These are phyloP conservation scores for Juglanconis juglandina DNA, from an alignment of 2,329 filamentous ascomycete genomes.

Conservation along the genomic window DNA sequence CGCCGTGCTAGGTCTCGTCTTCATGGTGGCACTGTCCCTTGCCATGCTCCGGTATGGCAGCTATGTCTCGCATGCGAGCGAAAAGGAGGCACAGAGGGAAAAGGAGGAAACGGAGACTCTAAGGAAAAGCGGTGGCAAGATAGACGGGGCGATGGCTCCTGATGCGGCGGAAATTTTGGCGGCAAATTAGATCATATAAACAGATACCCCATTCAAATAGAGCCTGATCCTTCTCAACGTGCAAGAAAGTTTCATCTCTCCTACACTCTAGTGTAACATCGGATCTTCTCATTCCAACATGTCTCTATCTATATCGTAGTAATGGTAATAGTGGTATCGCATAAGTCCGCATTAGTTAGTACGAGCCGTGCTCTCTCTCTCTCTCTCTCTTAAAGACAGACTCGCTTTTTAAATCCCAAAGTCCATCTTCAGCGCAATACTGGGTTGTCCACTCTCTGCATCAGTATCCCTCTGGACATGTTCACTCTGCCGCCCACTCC, in stretches of 20 bases:
- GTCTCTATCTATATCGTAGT: background rate
- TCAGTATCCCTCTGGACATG: constrained; percentile 37
- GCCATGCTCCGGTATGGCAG: constrained; percentile 58
- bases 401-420: constrained; percentile 55
- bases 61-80: constrained; percentile 49
- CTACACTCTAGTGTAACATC: background rate
- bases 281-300: background rate
- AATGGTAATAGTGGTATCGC: background rate
- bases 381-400: background rate
- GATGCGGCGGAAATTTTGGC: constrained; percentile 57
- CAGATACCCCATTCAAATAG: constrained; percentile 16
- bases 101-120: constrained; percentile 41
- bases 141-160: constrained; percentile 43
- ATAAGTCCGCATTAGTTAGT: background rate
- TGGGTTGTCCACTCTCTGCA: constrained; percentile 61
- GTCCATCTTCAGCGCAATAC: constrained; percentile 91
- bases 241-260: too few relatives aligned
- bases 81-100: constrained; percentile 43
- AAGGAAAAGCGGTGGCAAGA: constrained; percentile 41
- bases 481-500: constrained; percentile 53
- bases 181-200: constrained; percentile 42
- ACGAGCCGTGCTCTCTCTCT: background rate
- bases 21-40: constrained; percentile 62
- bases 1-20: constrained; percentile 61
- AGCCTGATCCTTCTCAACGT: background rate